Conservation (phyloP, 177 flowering plant species). For the Vitis hybrid region DNA sequence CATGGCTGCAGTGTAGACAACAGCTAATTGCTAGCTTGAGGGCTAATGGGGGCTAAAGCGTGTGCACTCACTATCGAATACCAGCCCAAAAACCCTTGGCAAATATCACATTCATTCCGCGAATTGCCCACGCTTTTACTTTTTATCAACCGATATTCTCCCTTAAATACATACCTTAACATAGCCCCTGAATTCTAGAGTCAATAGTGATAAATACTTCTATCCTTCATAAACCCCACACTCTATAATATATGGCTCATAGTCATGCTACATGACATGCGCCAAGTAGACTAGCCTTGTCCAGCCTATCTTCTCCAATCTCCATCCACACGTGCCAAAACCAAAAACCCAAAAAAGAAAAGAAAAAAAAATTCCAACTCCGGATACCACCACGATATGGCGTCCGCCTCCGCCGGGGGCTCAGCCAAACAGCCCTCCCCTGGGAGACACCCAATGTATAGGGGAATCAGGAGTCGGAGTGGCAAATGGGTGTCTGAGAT, state of each 20-base stretch:
- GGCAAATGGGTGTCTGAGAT: slow-evolving; percentile 78
- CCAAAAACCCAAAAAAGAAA: background rate
- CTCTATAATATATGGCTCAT: background rate
- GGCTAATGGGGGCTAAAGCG: too few species aligned
- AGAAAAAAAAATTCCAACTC: too few species aligned
- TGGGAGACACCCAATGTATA: slow-evolving; percentile 40
- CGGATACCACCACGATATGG: background rate
- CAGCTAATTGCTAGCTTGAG: too few species aligned
- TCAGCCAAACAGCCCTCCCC: slow-evolving; percentile 3
- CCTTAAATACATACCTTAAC: background rate
- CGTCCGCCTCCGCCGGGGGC: slow-evolving; percentile 7
- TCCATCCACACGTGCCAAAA: background rate
- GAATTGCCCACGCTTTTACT: slow-evolving; percentile 38
- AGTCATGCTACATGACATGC: slow-evolving; percentile 8
- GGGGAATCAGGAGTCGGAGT: slow-evolving; percentile 53
- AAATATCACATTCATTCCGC: slow-evolving; percentile 13
- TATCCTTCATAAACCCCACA: background rate
- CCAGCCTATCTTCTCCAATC: background rate
- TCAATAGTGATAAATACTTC: background rate
- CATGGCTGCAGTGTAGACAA: too few species aligned
- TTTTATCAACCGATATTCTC: background rate
- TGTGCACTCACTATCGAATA: too few species aligned
- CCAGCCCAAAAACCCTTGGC: too few species aligned
- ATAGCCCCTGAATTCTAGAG: too few species aligned
- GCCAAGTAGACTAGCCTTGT: slow-evolving; percentile 11